Evolutionary conservation across 23 red algal species (phyloP), one percentile per base, ranked within the genome.

Genomic region (Gracilariopsis chorda): DNA sequence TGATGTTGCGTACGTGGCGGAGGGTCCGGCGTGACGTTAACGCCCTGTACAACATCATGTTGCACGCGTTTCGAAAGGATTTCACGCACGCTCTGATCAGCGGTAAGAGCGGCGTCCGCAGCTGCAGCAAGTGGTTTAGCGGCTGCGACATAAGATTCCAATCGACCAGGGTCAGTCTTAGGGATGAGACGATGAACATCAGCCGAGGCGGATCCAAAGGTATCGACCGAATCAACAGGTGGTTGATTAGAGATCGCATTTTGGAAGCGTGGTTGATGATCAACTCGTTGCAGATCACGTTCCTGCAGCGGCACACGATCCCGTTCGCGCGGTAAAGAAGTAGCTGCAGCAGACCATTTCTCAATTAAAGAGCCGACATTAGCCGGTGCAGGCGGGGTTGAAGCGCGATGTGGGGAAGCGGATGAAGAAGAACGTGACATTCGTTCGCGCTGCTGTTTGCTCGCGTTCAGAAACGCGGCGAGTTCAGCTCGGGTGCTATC

Each of bases 251-350:
- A n/a, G n/a, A n/a, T n/a, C n/a, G n/a, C n/a, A n/a, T n/a, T n/a
- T n/a, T n/a, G n/a, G n/a, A n/a, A n/a, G n/a, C n/a, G n/a, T n/a
- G n/a, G n/a, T n/a, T n/a, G n/a, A n/a, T 64, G 43, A 7, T 86
- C 82, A 0, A 70, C 82, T 33, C 65, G 65, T 42, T 78, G 85
- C 47, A 76, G 34, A n/a, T 89, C 52, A 42, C 85, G 85, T 52
- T 89, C 85, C 24, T 76, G 85, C 34, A 89, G 70, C 51, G 85
- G 85, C 16, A 37, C n/a, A 32, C 85, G 85, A 41, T 77, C 69
- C 5, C 19, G 16, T 10, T 77, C 51, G 51, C 35, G 68, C n/a
- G 70, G 42, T 3, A 53, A 36, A 45, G 52, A 53, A 39, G 69
- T 39, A 7, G 82, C 32, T 11, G 61, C 30, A 25, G 48, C 68